Conservation (phyloP, 2,329 filamentous ascomycete species). For the Clarireedia monteithiana region DNA sequence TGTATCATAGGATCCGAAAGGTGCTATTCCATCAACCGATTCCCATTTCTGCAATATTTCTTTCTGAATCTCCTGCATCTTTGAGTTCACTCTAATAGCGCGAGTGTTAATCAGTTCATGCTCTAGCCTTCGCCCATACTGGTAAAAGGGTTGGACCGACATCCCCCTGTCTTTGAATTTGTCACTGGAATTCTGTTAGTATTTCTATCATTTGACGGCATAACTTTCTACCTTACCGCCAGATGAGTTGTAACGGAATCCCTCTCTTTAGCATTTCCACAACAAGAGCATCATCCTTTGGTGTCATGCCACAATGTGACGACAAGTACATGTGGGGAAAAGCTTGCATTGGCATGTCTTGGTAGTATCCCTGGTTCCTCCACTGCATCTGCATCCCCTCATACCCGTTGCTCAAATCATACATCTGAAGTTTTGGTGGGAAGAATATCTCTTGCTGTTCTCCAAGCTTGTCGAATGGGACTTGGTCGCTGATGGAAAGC, state of each 20-base stretch:
- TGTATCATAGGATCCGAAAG: neutral
- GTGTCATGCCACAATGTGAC: constrained; percentile 2
- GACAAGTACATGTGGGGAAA: constrained; percentile 1
- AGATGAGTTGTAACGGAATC: constrained; percentile 1
- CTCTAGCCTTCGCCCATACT: constrained; percentile 2
- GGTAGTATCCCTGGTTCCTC: constrained; percentile 1
- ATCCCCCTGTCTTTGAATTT: constrained; percentile 5
- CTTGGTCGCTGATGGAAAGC: neutral
- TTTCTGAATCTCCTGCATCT: constrained; percentile 1
- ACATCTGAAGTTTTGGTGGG: constrained; percentile 1
- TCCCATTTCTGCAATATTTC: neutral
- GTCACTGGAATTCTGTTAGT: neutral
- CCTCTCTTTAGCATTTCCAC: neutral
- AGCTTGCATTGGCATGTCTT: neutral
- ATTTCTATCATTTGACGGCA: too few species aligned
- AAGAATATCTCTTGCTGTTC: constrained; percentile 2
- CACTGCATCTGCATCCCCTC: neutral
- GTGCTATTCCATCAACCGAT: neutral
- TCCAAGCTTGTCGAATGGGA: neutral
- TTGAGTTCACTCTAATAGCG: neutral
- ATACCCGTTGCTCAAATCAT: constrained; percentile 1
- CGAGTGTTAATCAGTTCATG: neutral
- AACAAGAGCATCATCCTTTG: neutral
- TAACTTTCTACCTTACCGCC: constrained; percentile 2
- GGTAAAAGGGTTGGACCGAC: neutral